Evolutionary conservation across 495 filamentous ascomycete genomes (phyloP).

Genomic region (Penicillium egyptiacum): DNA sequence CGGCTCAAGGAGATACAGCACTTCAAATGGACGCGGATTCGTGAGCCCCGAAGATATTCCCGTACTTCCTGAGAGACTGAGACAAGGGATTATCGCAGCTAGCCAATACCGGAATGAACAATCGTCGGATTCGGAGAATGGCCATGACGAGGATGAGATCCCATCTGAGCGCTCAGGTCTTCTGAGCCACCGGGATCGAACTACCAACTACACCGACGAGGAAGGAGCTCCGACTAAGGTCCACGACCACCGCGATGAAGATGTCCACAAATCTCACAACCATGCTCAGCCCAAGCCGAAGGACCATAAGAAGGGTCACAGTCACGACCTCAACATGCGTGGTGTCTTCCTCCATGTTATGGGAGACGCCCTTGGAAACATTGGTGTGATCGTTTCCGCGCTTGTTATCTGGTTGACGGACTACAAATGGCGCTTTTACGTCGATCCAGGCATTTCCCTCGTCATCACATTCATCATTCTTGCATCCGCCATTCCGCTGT

Average conservation of each 20-base stretch:
- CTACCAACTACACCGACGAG: slow-evolving; percentile 44
- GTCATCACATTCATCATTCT: slow-evolving; percentile 96
- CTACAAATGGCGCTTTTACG: slow-evolving; percentile 69
- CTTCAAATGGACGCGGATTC: slow-evolving; percentile 49
- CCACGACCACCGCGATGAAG: slow-evolving; percentile 26
- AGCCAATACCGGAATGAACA: slow-evolving; percentile 55
- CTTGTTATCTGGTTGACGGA: slow-evolving; percentile 87
- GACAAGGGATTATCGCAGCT: slow-evolving; percentile 86
- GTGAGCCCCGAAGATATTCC: slow-evolving; percentile 69
- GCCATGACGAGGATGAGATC: slow-evolving; percentile 44
- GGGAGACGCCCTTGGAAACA: slow-evolving; percentile 94
- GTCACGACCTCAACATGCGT: slow-evolving; percentile 96
- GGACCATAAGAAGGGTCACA: slow-evolving; percentile 57
- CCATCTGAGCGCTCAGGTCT: slow-evolving; percentile 44
- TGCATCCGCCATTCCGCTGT: slow-evolving; percentile 84
- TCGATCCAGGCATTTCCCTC: slow-evolving; percentile 91
- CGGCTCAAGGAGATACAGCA: slow-evolving; percentile 54
- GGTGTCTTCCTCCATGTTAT: slow-evolving; percentile 96
- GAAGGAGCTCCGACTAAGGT: slow-evolving; percentile 18
- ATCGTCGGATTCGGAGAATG: slow-evolving; percentile 55
- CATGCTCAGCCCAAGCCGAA: slow-evolving; percentile 74
- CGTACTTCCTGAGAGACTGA: slow-evolving; percentile 84
- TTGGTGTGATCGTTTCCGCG: slow-evolving; percentile 92
- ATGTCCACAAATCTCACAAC: slow-evolving; percentile 60
- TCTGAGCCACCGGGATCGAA: slow-evolving; percentile 35